phyloP scores from a whole-genome alignment of 176 grass and related monocot genomes.

The Coix lacrymajobi region DNA sequence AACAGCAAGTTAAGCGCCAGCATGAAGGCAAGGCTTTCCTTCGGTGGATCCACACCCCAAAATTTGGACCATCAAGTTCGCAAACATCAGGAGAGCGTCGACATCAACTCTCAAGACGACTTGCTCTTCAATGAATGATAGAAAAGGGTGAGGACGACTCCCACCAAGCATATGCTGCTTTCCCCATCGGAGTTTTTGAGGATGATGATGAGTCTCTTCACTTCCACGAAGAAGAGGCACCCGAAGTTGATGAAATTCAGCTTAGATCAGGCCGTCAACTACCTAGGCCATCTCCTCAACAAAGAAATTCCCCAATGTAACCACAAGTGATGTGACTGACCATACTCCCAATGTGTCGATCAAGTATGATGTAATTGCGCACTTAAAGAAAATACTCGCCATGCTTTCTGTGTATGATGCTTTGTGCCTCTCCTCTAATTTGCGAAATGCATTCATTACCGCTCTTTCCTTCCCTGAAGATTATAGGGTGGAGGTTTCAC shows the following conservation, averaged over 20 bases:
- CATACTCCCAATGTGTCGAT: neutral
- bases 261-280: neutral
- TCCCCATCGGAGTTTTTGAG: neutral
- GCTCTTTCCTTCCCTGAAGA: neutral
- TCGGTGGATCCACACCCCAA: neutral
- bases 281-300: neutral
- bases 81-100: neutral
- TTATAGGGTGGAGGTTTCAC: neutral
- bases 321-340: neutral
- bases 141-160: neutral
- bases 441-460: neutral
- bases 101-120: neutral
- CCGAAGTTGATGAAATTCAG: neutral
- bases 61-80: too few species aligned
- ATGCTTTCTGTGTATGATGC: conserved; percentile 14
- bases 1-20: neutral
- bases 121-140: neutral
- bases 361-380: conserved; percentile 1
- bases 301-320: neutral
- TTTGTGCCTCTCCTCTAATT: neutral
- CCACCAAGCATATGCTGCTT: neutral
- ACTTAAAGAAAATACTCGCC: neutral
- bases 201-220: neutral
- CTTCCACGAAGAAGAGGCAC: neutral
- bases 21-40: neutral